Evolutionary conservation across 768 basidiomycete genomes (phyloP), one percentile per base, ranked within the genome.

Genomic region (Hortiboletus flavorubellus): DNA sequence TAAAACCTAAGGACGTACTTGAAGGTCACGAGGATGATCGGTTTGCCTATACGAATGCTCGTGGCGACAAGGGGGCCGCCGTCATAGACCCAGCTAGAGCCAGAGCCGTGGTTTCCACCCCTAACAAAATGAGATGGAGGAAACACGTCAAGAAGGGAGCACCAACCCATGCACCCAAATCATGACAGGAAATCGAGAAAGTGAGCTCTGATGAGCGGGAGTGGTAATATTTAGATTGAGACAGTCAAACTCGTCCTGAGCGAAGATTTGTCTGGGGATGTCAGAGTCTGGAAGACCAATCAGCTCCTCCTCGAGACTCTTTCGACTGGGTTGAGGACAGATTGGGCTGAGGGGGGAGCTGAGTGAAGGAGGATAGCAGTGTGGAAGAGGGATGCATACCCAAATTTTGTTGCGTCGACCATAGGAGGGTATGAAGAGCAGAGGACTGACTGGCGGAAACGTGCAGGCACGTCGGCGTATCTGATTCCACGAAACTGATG

Each of bases 161-260:
- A 74, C 83, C 42, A 62, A 91, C 89, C 89, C 89, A 72, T 91
- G 89, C n/a, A 91, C 75, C 89, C 89, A 91, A 43, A 90, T 68
- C 89, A 91, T 89, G 60, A 91, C 88, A 7, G 89, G 89, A 15
- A 86, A 58, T 41, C 74, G 77, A 39, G 86, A 84, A 44, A 74
- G 73, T 4, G 78, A 62, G 4, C 69, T 75, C 18, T 84, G 73
- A 16, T 80, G 81, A 26, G 78, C 82, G 10, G 89, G 89, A 53
- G 81, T 80, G n/a, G 87, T 89, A 49, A 91, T 87, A 69, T 89
- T 90, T 56, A 91, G 68, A 65, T 90, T 91, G 23, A 91, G 75
- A 69, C 89, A 91, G 49, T 88, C 85, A 37, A 90, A 88, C 68
- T 91, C 89, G 66, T 88, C 79, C 48, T 87, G 84, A 59, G 77